Percentiles rank a stretch among this genome's conserved stretches.
These are phyloP conservation scores for Wickerhamomyces hampshirensis DNA, from an alignment of 805 yeast genomes.

Conservation along the genomic window DNA sequence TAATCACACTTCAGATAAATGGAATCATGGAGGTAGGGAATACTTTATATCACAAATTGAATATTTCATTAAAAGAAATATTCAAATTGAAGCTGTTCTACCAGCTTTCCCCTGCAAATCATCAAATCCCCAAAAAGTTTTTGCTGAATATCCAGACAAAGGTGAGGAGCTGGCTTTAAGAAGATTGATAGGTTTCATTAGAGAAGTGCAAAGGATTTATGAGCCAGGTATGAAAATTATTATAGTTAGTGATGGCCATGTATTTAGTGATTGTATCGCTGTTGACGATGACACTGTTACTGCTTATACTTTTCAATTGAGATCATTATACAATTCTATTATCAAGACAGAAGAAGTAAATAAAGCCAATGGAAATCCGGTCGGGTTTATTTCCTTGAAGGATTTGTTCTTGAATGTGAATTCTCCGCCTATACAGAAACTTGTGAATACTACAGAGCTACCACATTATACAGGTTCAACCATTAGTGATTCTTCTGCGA, in stretches of 20 bases:
- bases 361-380: constrained; percentile 21
- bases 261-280: constrained; percentile 59
- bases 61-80: constrained; percentile 44
- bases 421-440: too few relatives aligned
- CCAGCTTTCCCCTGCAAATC: constrained; percentile 67
- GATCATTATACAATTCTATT: constrained; percentile 34
- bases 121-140: constrained; percentile 48
- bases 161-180: constrained; percentile 44
- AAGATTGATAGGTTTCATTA: constrained; percentile 30
- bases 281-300: constrained; percentile 54
- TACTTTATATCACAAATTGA: constrained; percentile 38
- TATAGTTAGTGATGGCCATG: constrained; percentile 64
- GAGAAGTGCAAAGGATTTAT: constrained; percentile 34
- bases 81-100: constrained; percentile 48
- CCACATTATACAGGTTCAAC: constrained; percentile 35
- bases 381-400: constrained; percentile 39
- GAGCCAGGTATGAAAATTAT: constrained; percentile 51
- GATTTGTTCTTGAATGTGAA: constrained; percentile 38
- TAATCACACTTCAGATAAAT: constrained; percentile 40
- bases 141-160: constrained; percentile 45
- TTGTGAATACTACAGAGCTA: constrained; percentile 28
- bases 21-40: constrained; percentile 42
- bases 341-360: constrained; percentile 16
- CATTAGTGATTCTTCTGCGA: constrained; percentile 33
- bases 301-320: constrained; percentile 39